Evolutionary conservation across 2,329 filamentous ascomycete species (phyloP).

Genomic region (Trichoderma koningiopsis): DNA sequence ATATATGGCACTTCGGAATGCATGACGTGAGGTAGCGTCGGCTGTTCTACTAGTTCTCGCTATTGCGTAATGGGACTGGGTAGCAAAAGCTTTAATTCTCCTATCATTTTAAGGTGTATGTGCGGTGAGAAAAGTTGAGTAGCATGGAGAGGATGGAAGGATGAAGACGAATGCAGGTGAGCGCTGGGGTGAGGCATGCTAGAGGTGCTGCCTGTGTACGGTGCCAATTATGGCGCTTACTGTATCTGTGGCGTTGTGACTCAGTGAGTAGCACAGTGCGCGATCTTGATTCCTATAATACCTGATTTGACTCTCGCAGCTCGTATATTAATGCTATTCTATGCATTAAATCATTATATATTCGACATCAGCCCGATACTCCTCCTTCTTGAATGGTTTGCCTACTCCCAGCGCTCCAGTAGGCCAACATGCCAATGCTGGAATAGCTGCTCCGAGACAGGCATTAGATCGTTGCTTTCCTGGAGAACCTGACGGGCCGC

Average conservation of each 20-base stretch:
- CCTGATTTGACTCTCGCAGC: neutral
- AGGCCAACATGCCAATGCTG: slow-evolving; percentile 70
- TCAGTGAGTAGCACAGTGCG: neutral
- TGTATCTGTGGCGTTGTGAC: neutral
- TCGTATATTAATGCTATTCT: neutral
- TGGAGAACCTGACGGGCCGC: slow-evolving; percentile 49
- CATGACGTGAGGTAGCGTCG: slow-evolving; percentile 25
- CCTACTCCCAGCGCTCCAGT: slow-evolving; percentile 48
- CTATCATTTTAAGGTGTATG: neutral
- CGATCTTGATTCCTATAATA: neutral
- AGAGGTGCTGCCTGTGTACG: slow-evolving; percentile 11
- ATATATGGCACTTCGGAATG: slow-evolving; percentile 39
- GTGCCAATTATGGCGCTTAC: neutral
- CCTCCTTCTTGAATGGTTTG: neutral
- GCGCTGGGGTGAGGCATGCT: neutral
- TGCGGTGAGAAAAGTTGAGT: neutral
- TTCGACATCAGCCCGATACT: neutral
- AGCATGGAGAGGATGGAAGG: neutral
- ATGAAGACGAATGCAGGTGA: neutral
- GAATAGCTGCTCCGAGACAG: slow-evolving; percentile 58
- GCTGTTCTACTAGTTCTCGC: neutral
- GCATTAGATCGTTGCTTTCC: slow-evolving; percentile 55
- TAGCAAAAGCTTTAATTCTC: neutral
- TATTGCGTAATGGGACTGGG: neutral
- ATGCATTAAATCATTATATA: neutral